phyloP scores from a whole-genome alignment of 2,329 filamentous ascomycete species.

The Cladosporium sphaerospermum region DNA sequence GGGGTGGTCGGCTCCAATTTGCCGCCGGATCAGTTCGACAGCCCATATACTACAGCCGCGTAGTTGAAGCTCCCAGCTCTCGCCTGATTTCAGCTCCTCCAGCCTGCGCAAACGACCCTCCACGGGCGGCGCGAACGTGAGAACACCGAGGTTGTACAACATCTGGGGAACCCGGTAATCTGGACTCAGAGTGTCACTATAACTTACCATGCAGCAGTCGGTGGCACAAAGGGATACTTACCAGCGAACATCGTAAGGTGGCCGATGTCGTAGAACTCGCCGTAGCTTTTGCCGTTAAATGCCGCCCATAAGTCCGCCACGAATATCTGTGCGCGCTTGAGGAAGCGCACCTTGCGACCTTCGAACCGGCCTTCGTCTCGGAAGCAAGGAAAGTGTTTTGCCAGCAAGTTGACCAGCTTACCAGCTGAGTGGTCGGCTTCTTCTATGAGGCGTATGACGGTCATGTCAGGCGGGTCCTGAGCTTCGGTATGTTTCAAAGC shows the following conservation, averaged over 20 bases:
- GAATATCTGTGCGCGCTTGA: slow-evolving; percentile 93
- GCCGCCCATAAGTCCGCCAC: slow-evolving; percentile 96
- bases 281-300: slow-evolving; percentile 74
- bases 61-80: slow-evolving; percentile 77
- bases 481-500: slow-evolving; percentile 1
- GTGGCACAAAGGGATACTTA: slow-evolving; percentile 23
- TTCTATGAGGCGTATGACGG: slow-evolving; percentile 65
- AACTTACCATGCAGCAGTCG: slow-evolving; percentile 3
- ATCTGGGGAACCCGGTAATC: slow-evolving; percentile 97
- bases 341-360: slow-evolving; percentile 67
- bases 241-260: slow-evolving; percentile 95
- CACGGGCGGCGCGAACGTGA: slow-evolving; percentile 77
- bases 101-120: slow-evolving; percentile 62
- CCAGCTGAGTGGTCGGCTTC: slow-evolving; percentile 75
- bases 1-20: slow-evolving; percentile 70
- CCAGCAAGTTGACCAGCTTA: slow-evolving; percentile 76
- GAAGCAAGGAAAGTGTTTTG: slow-evolving; percentile 77
- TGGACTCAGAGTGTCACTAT: slow-evolving; percentile 20
- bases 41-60: slow-evolving; percentile 95
- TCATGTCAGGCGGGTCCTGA: slow-evolving; percentile 30
- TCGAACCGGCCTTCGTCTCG: slow-evolving; percentile 73
- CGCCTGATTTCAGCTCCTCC: slow-evolving; percentile 62
- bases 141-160: slow-evolving; percentile 71
- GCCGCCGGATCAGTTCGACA: slow-evolving; percentile 76
- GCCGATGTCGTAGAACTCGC: slow-evolving; percentile 82